Conservation (phyloP, 257 asterid species). For the Cruciata laevipes region DNA sequence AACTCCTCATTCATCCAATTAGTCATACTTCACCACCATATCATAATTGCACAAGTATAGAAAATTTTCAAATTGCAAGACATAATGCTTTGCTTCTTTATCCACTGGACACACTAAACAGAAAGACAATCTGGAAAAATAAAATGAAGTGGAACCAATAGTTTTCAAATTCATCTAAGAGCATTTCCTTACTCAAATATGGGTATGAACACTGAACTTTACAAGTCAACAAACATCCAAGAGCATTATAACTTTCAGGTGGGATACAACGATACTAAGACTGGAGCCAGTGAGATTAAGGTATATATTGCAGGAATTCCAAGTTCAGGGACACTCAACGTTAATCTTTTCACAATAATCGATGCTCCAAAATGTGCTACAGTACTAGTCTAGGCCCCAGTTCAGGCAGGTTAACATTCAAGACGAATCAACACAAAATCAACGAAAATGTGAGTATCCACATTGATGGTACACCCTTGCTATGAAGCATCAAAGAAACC, state of each 20-base stretch:
- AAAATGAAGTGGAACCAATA: not conserved
- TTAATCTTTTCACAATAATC: not conserved
- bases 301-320: not conserved
- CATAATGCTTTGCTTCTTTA: not conserved
- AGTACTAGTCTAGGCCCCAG: not conserved
- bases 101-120: not conserved
- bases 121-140: not conserved
- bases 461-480: conserved; percentile 3
- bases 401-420: not conserved
- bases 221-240: not conserved
- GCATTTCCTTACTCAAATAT: not conserved
- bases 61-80: not conserved
- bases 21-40: not conserved
- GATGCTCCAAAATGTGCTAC: not conserved
- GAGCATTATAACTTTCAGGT: not conserved
- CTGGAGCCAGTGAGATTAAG: not conserved
- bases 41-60: not conserved
- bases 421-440: not conserved
- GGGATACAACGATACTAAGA: not conserved
- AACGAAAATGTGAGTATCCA: not conserved
- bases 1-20: not conserved
- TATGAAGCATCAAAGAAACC: not conserved
- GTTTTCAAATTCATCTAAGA: not conserved
- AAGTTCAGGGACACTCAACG: not conserved
- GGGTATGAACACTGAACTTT: not conserved